Percentiles rank a stretch among this genome's conserved stretches.
These are phyloP conservation scores for Pseudocercospora crystallina DNA, from an alignment of 2,329 filamentous ascomycete genomes.

Conservation along the genomic window DNA sequence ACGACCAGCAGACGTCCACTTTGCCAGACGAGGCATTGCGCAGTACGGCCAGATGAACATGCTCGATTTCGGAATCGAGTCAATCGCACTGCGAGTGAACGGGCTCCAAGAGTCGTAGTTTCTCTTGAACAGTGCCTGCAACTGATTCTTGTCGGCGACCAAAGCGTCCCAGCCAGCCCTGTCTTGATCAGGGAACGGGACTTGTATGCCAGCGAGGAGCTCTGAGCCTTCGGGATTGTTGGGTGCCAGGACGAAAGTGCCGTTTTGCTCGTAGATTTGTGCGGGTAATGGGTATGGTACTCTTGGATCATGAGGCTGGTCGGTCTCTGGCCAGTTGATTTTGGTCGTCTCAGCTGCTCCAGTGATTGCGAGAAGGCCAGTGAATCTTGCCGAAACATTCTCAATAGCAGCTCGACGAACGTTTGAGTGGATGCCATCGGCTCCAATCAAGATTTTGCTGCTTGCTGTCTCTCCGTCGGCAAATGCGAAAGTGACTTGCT, in stretches of 20 bases:
- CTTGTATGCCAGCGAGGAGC: constrained; percentile 37
- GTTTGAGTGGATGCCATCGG: constrained; percentile 22
- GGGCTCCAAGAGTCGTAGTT: constrained; percentile 7
- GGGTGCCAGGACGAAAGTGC: constrained; percentile 38
- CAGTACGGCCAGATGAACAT: constrained; percentile 12
- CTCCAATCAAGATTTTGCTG: constrained; percentile 32
- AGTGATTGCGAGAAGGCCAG: not conserved
- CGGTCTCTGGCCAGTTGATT: constrained; percentile 1
- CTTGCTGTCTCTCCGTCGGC: constrained; percentile 33
- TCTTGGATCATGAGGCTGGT: not conserved
- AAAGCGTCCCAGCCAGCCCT: constrained; percentile 37
- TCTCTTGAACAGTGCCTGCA: not conserved
- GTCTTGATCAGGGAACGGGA: constrained; percentile 29
- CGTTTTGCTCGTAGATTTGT: constrained; percentile 31
- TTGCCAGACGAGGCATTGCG: too few relatives aligned
- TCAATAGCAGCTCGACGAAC: constrained; percentile 13
- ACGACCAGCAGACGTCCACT: too few relatives aligned
- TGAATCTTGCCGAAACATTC: not conserved
- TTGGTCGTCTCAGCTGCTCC: not conserved
- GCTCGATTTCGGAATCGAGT: constrained; percentile 6
- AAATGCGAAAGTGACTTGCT: constrained; percentile 32
- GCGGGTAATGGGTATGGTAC: constrained; percentile 26
- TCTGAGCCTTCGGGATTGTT: constrained; percentile 36
- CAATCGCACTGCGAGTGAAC: constrained; percentile 10
- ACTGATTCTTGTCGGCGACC: constrained; percentile 25